Evolutionary conservation across 257 asterid genomes (phyloP), one percentile per base, ranked within the genome.

Genomic region (Linderniella brevidens): DNA sequence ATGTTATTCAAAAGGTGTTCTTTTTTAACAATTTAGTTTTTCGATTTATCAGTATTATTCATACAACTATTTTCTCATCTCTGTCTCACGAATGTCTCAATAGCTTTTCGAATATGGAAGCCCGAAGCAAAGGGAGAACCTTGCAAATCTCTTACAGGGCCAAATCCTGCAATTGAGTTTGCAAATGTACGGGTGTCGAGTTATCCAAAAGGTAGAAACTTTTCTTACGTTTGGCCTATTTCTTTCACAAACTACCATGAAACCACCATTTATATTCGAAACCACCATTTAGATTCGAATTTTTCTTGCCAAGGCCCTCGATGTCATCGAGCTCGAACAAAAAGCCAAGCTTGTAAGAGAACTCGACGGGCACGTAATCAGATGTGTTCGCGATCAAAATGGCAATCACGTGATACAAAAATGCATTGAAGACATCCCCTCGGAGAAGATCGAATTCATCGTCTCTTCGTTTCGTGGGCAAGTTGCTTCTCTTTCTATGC

Each of bases 151-250:
- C 59, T 64, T 77, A 44, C 55, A 62, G 59, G 81, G 78, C 44
- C 74, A 70, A 46, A 64, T 73, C 41, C 57, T 77, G 55, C 49
- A 72, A 9, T 68, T 77, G 45, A 69, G 76, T 57, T 70, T 77
- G 61, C 86, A 77, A 65, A 70, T 77, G 82, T 77, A 77, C 45
- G 86, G 86, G 3, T 77, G 86, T 50, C 81, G 86, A 16, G 86
- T 77, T 58, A 73, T 77, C 55, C 86, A 77, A 52, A 77, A 77
- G 76, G 86, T 70, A 68, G 35, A 18, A 46, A 41, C 45, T 25
- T 25, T 25, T 25, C 32, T 25, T 25, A 2, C 6, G 32, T 49
- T 6, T 6, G 32, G 32, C 38, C 44, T 56, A 46, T 20, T 15
- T 25, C 32, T 3, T 25, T 25, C 32, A 25, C 32, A 25, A 6